Conservation (phyloP, 805 yeast species). For the Myxozyma lipomycoides region DNA sequence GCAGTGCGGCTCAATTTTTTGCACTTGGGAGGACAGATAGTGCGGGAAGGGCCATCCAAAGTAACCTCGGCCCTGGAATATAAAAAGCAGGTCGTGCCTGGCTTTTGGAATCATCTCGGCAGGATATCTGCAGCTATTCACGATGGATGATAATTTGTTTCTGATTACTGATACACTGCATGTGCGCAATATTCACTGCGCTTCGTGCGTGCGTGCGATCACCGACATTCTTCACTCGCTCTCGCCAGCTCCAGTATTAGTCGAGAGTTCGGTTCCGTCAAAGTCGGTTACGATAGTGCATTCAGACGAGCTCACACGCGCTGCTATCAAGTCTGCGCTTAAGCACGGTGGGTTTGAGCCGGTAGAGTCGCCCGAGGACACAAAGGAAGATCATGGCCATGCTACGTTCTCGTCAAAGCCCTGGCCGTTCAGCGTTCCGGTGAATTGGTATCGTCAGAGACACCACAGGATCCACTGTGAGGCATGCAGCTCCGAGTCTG, state of each 20-base stretch:
- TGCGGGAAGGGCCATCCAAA: too few relatives aligned
- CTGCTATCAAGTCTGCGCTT: conserved; percentile 23
- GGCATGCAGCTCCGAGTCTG: conserved; percentile 18
- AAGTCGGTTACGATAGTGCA: conserved; percentile 27
- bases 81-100: too few relatives aligned
- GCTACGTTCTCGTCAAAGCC: conserved; percentile 19
- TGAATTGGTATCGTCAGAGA: conserved; percentile 24
- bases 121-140: too few relatives aligned
- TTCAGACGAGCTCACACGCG: conserved; percentile 19
- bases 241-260: conserved; percentile 20
- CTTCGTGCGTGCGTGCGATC: conserved; percentile 28
- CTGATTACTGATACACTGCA: conserved; percentile 20
- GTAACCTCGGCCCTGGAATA: too few relatives aligned
- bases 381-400: not conserved
- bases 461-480: conserved; percentile 22
- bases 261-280: conserved; percentile 18
- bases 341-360: conserved; percentile 30
- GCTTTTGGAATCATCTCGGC: too few relatives aligned
- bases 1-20: too few relatives aligned
- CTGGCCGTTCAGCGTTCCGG: conserved; percentile 18
- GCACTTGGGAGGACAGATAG: too few relatives aligned
- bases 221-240: conserved; percentile 18
- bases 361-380: conserved; percentile 16
- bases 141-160: conserved; percentile 17
- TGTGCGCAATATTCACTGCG: conserved; percentile 29